Percentiles rank a stretch among this genome's conserved stretches.
phyloP scores from a whole-genome alignment of 805 yeast genomes.

The Metschnikowia matae region DNA sequence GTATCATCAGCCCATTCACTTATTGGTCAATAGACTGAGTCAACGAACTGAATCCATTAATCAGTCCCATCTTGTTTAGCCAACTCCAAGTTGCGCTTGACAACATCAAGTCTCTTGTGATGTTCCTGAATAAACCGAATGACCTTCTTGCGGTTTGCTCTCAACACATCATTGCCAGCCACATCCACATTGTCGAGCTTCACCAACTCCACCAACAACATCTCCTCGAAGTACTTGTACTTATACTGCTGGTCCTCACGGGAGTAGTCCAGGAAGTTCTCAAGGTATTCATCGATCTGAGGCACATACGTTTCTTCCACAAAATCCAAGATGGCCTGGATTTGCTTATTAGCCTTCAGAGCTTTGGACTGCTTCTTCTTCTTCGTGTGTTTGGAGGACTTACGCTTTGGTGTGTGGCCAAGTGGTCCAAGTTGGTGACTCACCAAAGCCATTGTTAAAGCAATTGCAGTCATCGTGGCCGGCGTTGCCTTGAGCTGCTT shows the following conservation, averaged over 20 bases:
- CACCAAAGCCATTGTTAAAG: too few species aligned
- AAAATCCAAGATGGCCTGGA: constrained; percentile 36
- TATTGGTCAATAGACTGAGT: too few species aligned
- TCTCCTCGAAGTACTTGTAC: constrained; percentile 60
- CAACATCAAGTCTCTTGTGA: constrained; percentile 52
- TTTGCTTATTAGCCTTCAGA: constrained; percentile 36
- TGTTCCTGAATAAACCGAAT: constrained; percentile 59
- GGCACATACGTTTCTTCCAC: constrained; percentile 41
- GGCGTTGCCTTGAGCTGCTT: constrained; percentile 28
- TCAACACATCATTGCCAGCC: constrained; percentile 46
- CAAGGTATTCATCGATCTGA: constrained; percentile 15
- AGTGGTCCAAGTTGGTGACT: too few species aligned
- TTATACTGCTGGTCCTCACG: constrained; percentile 38
- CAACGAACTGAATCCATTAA: too few species aligned
- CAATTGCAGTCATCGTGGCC: constrained; percentile 25
- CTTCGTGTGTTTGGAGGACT: constrained; percentile 22
- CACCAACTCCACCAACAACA: constrained; percentile 61
- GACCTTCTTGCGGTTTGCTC: constrained; percentile 54
- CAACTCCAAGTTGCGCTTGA: constrained; percentile 26
- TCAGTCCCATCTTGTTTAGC: too few species aligned
- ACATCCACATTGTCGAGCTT: constrained; percentile 62
- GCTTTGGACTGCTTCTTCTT: constrained; percentile 39
- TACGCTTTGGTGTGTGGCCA: neutral
- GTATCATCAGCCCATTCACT: too few species aligned
- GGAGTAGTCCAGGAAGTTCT: constrained; percentile 8